Conservation (phyloP, 495 filamentous ascomycete species). For the Emericellopsis terricola region DNA sequence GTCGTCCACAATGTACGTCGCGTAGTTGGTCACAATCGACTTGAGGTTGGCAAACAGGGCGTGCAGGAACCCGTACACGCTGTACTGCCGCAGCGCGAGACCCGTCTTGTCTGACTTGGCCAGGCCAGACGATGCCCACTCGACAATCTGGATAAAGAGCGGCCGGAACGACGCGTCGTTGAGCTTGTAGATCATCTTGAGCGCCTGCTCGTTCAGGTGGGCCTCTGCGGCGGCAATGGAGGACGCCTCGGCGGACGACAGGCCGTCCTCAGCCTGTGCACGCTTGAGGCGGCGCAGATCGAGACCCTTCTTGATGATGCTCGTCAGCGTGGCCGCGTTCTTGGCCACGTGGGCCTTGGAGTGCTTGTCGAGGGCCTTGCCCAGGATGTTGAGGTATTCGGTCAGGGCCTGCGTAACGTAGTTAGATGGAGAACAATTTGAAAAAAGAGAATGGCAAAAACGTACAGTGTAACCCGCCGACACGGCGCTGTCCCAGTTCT, state of each 20-base stretch:
- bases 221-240: conserved; percentile 37
- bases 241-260: background rate
- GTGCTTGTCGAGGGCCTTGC: conserved; percentile 52
- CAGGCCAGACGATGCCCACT: conserved; percentile 47
- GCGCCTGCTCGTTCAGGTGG: conserved; percentile 41
- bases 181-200: conserved; percentile 88
- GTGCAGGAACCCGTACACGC: conserved; percentile 62
- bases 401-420: conserved; percentile 31
- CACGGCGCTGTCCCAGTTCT: conserved; percentile 48
- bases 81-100: conserved; percentile 35
- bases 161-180: conserved; percentile 96
- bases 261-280: conserved; percentile 10
- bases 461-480: conserved; percentile 38
- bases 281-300: conserved; percentile 44
- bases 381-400: conserved; percentile 48
- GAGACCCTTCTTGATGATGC: conserved; percentile 50
- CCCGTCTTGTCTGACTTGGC: conserved; percentile 41
- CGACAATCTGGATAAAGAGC: conserved; percentile 63
- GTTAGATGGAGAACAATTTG: conserved; percentile 6
- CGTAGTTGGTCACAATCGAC: conserved; percentile 85
- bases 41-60: conserved; percentile 70
- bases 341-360: conserved; percentile 56
- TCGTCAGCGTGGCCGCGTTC: conserved; percentile 44
- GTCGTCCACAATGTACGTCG: conserved; percentile 64
- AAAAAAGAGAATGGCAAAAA: background rate